Base-by-base conservation (phyloP, 208 protist species). In the Crithidia brevicula region DNA sequence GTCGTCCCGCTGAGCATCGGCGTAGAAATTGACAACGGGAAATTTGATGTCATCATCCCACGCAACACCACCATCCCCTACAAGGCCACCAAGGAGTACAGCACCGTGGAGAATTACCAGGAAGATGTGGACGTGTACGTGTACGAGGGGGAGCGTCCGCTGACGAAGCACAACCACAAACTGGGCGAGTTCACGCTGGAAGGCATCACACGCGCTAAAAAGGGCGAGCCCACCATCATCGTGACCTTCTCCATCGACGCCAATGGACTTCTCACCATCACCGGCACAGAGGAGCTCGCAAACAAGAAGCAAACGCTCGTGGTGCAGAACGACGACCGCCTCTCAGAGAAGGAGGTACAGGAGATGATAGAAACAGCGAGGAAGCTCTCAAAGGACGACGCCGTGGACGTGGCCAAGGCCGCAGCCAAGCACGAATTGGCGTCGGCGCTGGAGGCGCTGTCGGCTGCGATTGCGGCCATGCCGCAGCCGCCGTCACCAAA, bases 161-260 rank as follows among this genome's bases (percentile, higher is more conserved):
- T 97, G 75, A 99, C 98, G 50, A 89, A 92, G 63, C 94, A 99
- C 87, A 99, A 99, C 96, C 98, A 99, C 83, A 85, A 98, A 10
- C 89, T 99, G 13, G 99, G 99, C 27, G 72, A 83, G 51, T 97
- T 97, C 73, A 66, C 80, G 7, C 84, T 97, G 23, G 91, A 86
- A 59, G 97, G 94, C 63, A 99, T 99, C 56, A 93, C 98, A 9
- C 92, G 96, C 16, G 98, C 98, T 3, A 88, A 93, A 63, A 80
- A 96, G 53, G 99, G 99, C 61, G 92, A 96, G n/a, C 98, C 98
- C 31, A 97, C 99, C 71, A 98, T 99, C 74, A 96, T 96, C 49
- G 98, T 99, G 20, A 92, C 90, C 18, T 99, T 99, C 63, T 92
- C 95, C 43, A 82, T 99, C 45, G 98, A 99, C 82, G 96, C 96